Base-by-base conservation (phyloP, 768 basidiomycete genomes). In the Hemileccinum rubropunctum region DNA sequence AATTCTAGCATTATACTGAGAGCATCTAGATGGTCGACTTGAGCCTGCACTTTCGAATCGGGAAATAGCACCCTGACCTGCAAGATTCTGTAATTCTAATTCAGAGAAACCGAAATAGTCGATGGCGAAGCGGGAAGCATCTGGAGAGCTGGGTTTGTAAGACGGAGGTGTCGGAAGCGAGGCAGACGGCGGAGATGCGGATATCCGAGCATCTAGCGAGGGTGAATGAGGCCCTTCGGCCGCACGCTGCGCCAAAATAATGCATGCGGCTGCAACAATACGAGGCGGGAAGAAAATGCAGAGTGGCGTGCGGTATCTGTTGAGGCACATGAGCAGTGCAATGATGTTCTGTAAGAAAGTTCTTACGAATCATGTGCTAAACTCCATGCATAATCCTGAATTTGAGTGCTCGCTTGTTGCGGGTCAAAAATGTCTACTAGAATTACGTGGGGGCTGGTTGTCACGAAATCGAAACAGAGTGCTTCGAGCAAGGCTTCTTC, bases 321-420 rank as follows among this genome's bases (percentile, higher is more conserved):
- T 23, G 39, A 51, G 44, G 33, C 28, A 34, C 32, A 50, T 52
- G 51, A 42, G 53, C 33, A 48, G 32, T 44, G 45, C 35, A 39
- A 35, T 27, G n/a, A 33, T 42, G 33, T 44, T 30, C 21, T 37
- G 18, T 27, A 32, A 39, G 32, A 43, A 20, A 13, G 36, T 32
- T 78, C 77, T 68, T 51, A 92, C 91, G 91, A 90, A 72, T 93
- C 91, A 68, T 91, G 88, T 13, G 89, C 86, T 44, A 93, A 74
- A 53, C 87, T 88, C 91, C 90, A 93, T 12, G 88, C 83, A 60
- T 81, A 84, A 61, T 91, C 89, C 65, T 87, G 82, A 32, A 85
- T 64, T 30, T 73, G 66, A 17, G 62, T 46, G 32, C 75, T 76
- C 37, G 75, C 72, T 53, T 76, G 75, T 38, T 77, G 68, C 9